A percentile compares a stretch with the other conserved stretches of the same genome.
Conservation (phyloP, 1,139 yeast genomes). For the Saccharomyces hybrid region DNA sequence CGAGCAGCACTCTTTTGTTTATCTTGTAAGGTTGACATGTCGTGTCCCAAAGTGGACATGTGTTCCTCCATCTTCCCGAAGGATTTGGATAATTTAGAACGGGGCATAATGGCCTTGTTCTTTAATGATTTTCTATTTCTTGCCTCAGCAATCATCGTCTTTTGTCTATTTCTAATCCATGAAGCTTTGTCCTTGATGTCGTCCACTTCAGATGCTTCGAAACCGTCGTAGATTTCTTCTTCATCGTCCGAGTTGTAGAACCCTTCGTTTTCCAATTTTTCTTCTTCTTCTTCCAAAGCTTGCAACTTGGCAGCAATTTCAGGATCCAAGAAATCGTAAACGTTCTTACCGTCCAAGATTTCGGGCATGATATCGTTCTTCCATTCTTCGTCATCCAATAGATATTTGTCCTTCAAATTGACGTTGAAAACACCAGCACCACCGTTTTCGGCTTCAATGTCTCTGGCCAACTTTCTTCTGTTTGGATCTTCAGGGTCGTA, state of each 20-base stretch:
- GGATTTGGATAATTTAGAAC: slow-evolving; percentile 75
- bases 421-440: slow-evolving; percentile 98
- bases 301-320: slow-evolving; percentile 89
- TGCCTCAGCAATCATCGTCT: slow-evolving; percentile 83
- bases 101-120: slow-evolving; percentile 87
- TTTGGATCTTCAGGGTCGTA: slow-evolving; percentile 77
- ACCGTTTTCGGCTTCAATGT: slow-evolving; percentile 88
- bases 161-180: slow-evolving; percentile 94
- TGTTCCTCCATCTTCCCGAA: slow-evolving; percentile 78
- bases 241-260: slow-evolving; percentile 89
- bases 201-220: slow-evolving; percentile 56
- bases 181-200: slow-evolving; percentile 80
- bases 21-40: slow-evolving; percentile 54
- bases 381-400: slow-evolving; percentile 95
- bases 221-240: slow-evolving; percentile 70
- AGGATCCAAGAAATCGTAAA: slow-evolving; percentile 93
- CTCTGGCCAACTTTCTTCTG: slow-evolving; percentile 75
- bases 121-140: slow-evolving; percentile 80
- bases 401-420: slow-evolving; percentile 82
- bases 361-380: slow-evolving; percentile 97
- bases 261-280: slow-evolving; percentile 84
- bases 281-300: slow-evolving; percentile 96
- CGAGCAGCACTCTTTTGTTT: slow-evolving; percentile 39
- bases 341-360: slow-evolving; percentile 89
- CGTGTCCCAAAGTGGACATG: slow-evolving; percentile 85